Evolutionary conservation across 2,329 filamentous ascomycete genomes (phyloP).

Genomic region (Geoglossum cookeanum): DNA sequence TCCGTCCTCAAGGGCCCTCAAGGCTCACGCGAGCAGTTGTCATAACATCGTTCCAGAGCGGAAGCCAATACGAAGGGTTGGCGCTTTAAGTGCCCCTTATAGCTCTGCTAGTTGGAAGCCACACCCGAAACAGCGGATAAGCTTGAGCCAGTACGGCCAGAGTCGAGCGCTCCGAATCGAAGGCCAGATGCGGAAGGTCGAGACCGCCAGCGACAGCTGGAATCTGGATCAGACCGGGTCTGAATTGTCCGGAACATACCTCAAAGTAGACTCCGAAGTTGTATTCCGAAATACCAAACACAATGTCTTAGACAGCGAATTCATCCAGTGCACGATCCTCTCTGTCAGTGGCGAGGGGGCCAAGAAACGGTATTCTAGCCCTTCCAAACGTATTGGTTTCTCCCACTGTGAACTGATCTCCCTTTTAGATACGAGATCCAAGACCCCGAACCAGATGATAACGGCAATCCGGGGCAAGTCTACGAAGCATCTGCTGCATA

Average conservation of each 20-base stretch:
- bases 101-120: no score
- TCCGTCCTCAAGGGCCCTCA: no score
- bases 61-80: no score
- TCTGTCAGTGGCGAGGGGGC: conserved; percentile 52
- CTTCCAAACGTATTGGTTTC: neutral
- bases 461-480: conserved; percentile 37
- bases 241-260: conserved; percentile 8
- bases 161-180: no score
- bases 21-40: no score
- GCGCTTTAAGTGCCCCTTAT: no score
- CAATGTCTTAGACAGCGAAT: conserved; percentile 35
- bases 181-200: no score
- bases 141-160: no score
- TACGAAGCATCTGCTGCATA: conserved; percentile 55
- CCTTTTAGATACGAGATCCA: conserved; percentile 56
- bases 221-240: no score
- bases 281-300: conserved; percentile 43
- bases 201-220: no score
- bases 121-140: no score
- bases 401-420: neutral
- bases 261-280: conserved; percentile 40
- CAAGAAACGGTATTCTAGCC: conserved; percentile 37
- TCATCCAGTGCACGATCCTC: conserved; percentile 63
- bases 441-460: conserved; percentile 58
- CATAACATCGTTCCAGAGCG: no score